Evolutionary conservation across 192 early-diverging fungal genomes (phyloP).

Genomic region (Linnemannia hyalina): DNA sequence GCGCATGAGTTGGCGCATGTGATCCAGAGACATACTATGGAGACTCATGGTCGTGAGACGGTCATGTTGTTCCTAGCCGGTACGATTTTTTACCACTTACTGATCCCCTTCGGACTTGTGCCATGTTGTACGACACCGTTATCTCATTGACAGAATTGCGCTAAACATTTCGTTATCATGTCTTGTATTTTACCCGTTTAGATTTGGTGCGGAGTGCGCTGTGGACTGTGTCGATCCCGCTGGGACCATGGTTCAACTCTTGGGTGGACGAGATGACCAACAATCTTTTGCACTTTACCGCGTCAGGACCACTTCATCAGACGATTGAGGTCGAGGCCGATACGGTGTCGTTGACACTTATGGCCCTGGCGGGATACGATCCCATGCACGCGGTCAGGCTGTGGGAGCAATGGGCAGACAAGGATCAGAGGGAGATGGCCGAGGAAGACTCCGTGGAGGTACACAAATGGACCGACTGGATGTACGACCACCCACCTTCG

Average conservation of each 20-base stretch:
- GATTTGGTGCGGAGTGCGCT: constrained; percentile 46
- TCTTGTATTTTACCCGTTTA: neutral
- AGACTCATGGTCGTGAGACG: constrained; percentile 65
- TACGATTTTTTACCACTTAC: constrained; percentile 13
- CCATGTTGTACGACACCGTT: neutral
- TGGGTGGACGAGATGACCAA: constrained; percentile 36
- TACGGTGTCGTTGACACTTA: constrained; percentile 60
- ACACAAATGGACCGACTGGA: constrained; percentile 56
- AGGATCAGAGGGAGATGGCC: constrained; percentile 41
- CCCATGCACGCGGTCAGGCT: constrained; percentile 63
- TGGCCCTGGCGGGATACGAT: constrained; percentile 72
- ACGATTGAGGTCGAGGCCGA: constrained; percentile 63
- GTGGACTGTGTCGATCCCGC: constrained; percentile 42
- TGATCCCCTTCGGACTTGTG: neutral
- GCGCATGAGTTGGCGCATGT: constrained; percentile 71
- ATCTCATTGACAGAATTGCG: too few relatives aligned
- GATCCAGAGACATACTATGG: constrained; percentile 68
- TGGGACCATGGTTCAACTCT: constrained; percentile 55
- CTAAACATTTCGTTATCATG: neutral
- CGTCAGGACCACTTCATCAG: constrained; percentile 51
- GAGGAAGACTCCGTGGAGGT: constrained; percentile 36
- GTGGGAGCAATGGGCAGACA: constrained; percentile 64
- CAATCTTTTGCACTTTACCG: constrained; percentile 36
- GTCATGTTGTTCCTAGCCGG: constrained; percentile 64
- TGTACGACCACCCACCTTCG: constrained; percentile 56